Conservation (phyloP, 352 stramenopile species). For the Phytophthora cactorum region DNA sequence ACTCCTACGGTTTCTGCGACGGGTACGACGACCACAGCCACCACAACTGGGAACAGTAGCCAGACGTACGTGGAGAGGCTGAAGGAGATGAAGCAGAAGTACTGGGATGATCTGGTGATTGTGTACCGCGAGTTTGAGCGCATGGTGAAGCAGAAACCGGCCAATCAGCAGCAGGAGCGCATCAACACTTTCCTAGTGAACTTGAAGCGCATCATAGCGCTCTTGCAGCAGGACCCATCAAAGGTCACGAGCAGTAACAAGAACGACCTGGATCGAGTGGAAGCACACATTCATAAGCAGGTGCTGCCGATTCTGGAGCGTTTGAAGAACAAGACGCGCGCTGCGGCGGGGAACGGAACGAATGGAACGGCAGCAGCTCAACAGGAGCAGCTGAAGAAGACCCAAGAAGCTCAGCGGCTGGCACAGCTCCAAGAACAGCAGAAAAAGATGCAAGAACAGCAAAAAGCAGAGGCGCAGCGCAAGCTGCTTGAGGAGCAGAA, state of each 20-base stretch:
- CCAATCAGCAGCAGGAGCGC: slow-evolving; percentile 79
- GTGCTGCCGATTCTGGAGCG: slow-evolving; percentile 79
- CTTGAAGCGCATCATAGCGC: slow-evolving; percentile 79
- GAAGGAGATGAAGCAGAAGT: slow-evolving; percentile 81
- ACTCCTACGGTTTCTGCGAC: slow-evolving; percentile 12
- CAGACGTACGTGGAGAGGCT: slow-evolving; percentile 74
- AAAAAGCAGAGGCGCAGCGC: slow-evolving; percentile 67
- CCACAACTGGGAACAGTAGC: slow-evolving; percentile 29
- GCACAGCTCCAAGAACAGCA: slow-evolving; percentile 70
- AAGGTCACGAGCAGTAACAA: slow-evolving; percentile 83
- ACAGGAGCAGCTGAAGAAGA: slow-evolving; percentile 72
- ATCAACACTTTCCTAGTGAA: slow-evolving; percentile 87
- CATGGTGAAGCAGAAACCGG: slow-evolving; percentile 85
- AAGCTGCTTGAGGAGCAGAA: slow-evolving; percentile 74
- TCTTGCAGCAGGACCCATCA: slow-evolving; percentile 81
- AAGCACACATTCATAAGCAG: slow-evolving; percentile 86
- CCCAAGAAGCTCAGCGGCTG: slow-evolving; percentile 65
- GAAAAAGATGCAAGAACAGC: slow-evolving; percentile 71
- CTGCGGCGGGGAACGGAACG: slow-evolving; percentile 21
- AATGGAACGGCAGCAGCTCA: slow-evolving; percentile 32
- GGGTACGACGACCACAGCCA: slow-evolving; percentile 27
- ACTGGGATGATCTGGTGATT: slow-evolving; percentile 85
- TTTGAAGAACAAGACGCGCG: slow-evolving; percentile 74
- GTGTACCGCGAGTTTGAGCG: slow-evolving; percentile 87
- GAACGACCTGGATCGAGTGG: slow-evolving; percentile 80